Base-by-base conservation (phyloP, 192 early-diverging fungal species). In the Diversispora eburnea region DNA sequence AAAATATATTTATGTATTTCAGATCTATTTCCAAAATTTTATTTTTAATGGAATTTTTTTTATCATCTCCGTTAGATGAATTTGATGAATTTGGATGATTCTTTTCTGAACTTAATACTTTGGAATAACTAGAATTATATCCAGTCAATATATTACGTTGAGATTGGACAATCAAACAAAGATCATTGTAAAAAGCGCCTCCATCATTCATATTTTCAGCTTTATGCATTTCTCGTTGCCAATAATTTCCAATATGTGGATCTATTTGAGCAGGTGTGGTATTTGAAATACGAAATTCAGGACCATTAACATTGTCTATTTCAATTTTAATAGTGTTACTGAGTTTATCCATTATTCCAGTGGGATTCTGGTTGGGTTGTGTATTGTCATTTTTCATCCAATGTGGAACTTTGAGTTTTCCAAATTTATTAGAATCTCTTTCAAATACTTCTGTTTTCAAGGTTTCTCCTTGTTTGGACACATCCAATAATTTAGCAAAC, bases 381-480 rank as follows among this genome's bases (percentile, higher is more conserved):
- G 12, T 12, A 25, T 42, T 17, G 25, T 59, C 43, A 13, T 71
- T 56, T 0, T 22, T 13, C 20, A 77, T 75, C 79, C 79, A 81
- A 12, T 19, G 17, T 22, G 79, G 77, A 22, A 55, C 17, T 25
- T 73, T 57, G 20, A 70, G 9, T 2, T 63, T 41, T 3, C 12
- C 7, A 70, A 69, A 72, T 13, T 9, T n/a, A 0, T 61, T 56
- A 17, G 10, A 4, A 58, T 81, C 79, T 3, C n/a, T 13, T 3
- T 12, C 7, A 12, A 33, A 39, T 1, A 73, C 70, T 1, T 8
- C 45, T 2, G 5, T 6, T 56, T 73, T 75, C 1, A 81, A 33
- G 3, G 39, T 67, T 42, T 78, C 45, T n/a, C 79, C 77, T 72
- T 78, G 79, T 49, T 81, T 81, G 6, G 77, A 58, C 0, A 74